Conservation (phyloP, 1,139 yeast species). For the Lodderomyces jiufengensis region DNA sequence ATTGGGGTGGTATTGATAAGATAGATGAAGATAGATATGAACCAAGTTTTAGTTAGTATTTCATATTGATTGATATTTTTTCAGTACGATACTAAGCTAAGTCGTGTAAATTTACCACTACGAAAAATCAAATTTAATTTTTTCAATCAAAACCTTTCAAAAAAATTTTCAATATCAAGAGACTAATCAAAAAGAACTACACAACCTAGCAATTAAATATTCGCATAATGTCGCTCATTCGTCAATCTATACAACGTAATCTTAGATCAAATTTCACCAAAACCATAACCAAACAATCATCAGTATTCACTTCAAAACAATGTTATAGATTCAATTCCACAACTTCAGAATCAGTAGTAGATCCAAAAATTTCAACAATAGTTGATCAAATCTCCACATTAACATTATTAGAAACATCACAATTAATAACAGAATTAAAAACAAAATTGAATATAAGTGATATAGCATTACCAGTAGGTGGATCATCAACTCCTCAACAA, state of each 20-base stretch:
- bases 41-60: no score
- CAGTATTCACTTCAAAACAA: slow-evolving; percentile 1
- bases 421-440: slow-evolving; percentile 80
- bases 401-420: slow-evolving; percentile 85
- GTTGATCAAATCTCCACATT: slow-evolving; percentile 89
- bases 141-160: not conserved
- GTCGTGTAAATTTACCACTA: slow-evolving; percentile 3
- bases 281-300: not conserved
- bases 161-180: slow-evolving; percentile 5
- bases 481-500: slow-evolving; percentile 42
- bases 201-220: not conserved
- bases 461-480: slow-evolving; percentile 78
- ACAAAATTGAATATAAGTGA: slow-evolving; percentile 88
- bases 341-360: slow-evolving; percentile 56
- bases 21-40: no score
- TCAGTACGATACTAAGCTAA: no score
- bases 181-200: no score
- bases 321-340: slow-evolving; percentile 51
- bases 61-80: no score
- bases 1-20: not conserved
- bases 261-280: slow-evolving; percentile 22
- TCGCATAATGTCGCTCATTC: slow-evolving; percentile 21
- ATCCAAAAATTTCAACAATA: slow-evolving; percentile 82
- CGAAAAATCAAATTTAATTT: not conserved
- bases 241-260: slow-evolving; percentile 38